Conservation (phyloP, 2,329 filamentous ascomycete species). For the Scedosporium minutisporum region DNA sequence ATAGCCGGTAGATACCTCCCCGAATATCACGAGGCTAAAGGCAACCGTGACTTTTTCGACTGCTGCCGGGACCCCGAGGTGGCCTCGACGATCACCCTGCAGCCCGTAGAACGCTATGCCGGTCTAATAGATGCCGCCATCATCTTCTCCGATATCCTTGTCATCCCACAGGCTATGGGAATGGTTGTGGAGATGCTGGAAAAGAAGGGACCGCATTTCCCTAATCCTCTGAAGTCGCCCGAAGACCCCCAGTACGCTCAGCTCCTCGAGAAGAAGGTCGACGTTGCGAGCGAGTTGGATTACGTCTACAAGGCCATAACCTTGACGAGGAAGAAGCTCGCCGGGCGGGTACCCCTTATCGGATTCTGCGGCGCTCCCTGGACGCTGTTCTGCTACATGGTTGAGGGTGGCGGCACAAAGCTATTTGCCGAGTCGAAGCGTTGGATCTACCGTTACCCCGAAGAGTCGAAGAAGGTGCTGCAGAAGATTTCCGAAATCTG, state of each 20-base stretch:
- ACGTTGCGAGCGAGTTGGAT: constrained; percentile 73
- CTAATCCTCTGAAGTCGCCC: constrained; percentile 68
- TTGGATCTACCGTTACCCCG: constrained; percentile 86
- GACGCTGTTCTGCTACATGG: constrained; percentile 98
- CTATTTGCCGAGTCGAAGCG: constrained; percentile 90
- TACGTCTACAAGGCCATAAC: constrained; percentile 97
- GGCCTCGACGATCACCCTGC: constrained; percentile 84
- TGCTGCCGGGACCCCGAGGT: constrained; percentile 92
- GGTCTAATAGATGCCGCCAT: constrained; percentile 93
- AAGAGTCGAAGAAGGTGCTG: constrained; percentile 70
- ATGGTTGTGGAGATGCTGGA: constrained; percentile 99
- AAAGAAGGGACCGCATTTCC: constrained; percentile 93
- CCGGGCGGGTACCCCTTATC: constrained; percentile 82
- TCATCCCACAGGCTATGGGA: constrained; percentile 94
- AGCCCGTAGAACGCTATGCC: constrained; percentile 84
- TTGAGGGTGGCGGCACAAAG: constrained; percentile 93
- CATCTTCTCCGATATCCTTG: constrained; percentile 97
- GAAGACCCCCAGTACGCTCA: constrained; percentile 73
- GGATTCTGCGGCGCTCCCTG: constrained; percentile 96
- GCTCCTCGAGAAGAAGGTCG: constrained; percentile 67
- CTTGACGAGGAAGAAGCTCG: constrained; percentile 76
- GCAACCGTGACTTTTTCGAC: constrained; percentile 85
- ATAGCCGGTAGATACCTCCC: constrained; percentile 91
- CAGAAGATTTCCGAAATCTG: constrained; percentile 91
- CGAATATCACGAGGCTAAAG: constrained; percentile 95